Percentiles rank a stretch among this genome's conserved stretches.
phyloP scores from a whole-genome alignment of 805 yeast species.

The Saccharomycopsis sp. region DNA sequence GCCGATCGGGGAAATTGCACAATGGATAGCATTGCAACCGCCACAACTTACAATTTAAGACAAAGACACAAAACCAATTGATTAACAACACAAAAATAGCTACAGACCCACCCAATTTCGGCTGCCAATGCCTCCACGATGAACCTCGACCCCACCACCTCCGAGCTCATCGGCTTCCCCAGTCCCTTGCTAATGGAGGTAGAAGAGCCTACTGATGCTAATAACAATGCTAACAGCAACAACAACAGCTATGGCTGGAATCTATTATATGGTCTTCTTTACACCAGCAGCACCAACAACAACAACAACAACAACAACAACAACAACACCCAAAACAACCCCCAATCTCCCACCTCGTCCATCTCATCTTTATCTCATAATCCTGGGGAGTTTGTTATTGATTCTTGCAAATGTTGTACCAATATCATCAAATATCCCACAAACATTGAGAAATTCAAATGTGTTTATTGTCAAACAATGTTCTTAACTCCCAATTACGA shows the following conservation, averaged over 20 bases:
- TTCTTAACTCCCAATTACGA: conserved; percentile 20
- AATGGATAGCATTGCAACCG: too few relatives aligned
- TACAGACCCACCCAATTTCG: too few relatives aligned
- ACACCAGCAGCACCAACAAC: neutral
- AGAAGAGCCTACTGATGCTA: too few relatives aligned
- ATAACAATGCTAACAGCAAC: neutral
- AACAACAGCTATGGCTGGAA: neutral
- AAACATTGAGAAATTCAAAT: conserved; percentile 34
- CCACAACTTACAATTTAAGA: too few relatives aligned
- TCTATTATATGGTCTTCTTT: neutral
- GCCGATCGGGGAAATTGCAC: too few relatives aligned
- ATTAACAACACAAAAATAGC: too few relatives aligned
- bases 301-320: neutral
- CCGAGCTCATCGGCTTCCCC: too few relatives aligned
- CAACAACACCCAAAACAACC: conserved; percentile 1
- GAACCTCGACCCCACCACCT: too few relatives aligned
- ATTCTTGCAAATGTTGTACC: conserved; percentile 38
- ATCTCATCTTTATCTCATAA: conserved; percentile 5
- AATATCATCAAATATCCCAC: conserved; percentile 31
- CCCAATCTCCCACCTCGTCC: conserved; percentile 15
- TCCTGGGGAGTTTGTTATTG: conserved; percentile 8
- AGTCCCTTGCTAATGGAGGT: too few relatives aligned
- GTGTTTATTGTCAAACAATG: conserved; percentile 41
- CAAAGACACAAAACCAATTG: too few relatives aligned
- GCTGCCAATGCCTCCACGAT: too few relatives aligned